These are phyloP conservation scores for Elasticomyces elasticus DNA, from an alignment of 495 filamentous ascomycete genomes.

Conservation along the genomic window DNA sequence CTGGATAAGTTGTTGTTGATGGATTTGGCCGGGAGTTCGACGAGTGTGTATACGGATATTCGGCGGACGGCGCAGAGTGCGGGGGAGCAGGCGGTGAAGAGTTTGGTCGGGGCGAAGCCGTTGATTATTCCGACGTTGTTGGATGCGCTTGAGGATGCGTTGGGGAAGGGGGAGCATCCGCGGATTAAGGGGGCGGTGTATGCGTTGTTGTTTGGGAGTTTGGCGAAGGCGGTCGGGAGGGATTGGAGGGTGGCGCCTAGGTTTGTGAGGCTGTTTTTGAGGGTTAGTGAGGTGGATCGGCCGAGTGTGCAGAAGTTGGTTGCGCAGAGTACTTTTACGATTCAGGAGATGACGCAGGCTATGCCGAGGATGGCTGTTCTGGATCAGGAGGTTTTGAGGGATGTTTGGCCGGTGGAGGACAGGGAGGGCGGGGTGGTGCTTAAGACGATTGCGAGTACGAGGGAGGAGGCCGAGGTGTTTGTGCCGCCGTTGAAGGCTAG, in stretches of 20 bases:
- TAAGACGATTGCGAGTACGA: conserved; percentile 22
- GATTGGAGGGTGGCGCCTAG: conserved; percentile 90
- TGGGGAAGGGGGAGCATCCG: conserved; percentile 72
- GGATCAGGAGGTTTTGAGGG: conserved; percentile 59
- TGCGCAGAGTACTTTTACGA: conserved; percentile 64
- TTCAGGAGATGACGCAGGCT: conserved; percentile 83
- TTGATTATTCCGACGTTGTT: conserved; percentile 83
- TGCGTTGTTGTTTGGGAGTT: conserved; percentile 74
- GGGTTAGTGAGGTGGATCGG: conserved; percentile 81
- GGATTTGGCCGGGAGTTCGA: conserved; percentile 81
- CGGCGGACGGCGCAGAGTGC: conserved; percentile 85
- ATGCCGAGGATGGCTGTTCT: conserved; percentile 78
- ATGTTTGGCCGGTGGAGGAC: conserved; percentile 51
- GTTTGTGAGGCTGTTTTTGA: conserved; percentile 78
- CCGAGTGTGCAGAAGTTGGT: conserved; percentile 88
- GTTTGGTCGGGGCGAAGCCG: conserved; percentile 71
- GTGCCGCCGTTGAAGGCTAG: conserved; percentile 58
- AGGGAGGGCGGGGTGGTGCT: background rate
- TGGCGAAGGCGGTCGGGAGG: conserved; percentile 75
- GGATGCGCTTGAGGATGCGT: conserved; percentile 64
- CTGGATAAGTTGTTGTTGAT: conserved; percentile 74
- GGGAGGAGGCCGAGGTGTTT: conserved; percentile 44
- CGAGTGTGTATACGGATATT: conserved; percentile 93
- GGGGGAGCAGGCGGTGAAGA: conserved; percentile 88
- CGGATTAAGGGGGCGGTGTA: conserved; percentile 91